Conservation (phyloP, 2,329 filamentous ascomycete genomes). For the Celoporthe dispersa region DNA sequence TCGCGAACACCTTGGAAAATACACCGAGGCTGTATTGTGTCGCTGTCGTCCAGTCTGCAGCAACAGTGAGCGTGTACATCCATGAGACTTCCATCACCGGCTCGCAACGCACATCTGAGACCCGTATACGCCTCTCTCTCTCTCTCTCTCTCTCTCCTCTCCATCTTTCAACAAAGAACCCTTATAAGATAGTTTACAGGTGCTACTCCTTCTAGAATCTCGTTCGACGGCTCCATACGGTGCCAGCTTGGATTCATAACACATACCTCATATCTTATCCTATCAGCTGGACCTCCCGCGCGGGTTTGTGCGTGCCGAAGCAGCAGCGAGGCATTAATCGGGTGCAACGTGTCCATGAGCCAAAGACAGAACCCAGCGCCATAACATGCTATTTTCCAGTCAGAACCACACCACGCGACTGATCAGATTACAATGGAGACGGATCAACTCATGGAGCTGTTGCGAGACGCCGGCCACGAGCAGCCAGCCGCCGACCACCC, state of each 20-base stretch:
- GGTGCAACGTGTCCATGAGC: background rate
- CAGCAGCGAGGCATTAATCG: background rate
- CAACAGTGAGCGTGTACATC: background rate
- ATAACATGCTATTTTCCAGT: slow-evolving; percentile 4
- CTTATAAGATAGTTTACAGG: background rate
- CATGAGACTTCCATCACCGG: background rate
- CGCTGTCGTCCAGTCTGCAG: background rate
- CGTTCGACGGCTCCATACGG: background rate
- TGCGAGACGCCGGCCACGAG: background rate
- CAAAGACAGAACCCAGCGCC: background rate
- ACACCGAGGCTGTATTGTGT: background rate
- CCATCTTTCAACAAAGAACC: background rate
- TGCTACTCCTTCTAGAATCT: background rate
- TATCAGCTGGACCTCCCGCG: background rate
- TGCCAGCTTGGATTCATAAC: background rate
- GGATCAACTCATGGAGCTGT: slow-evolving; percentile 3
- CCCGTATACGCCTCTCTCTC: background rate
- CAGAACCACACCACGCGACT: background rate
- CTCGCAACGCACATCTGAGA: slow-evolving; percentile 2
- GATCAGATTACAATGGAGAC: slow-evolving; percentile 11
- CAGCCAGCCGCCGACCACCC: background rate
- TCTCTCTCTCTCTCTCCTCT: background rate
- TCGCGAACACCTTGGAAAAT: background rate
- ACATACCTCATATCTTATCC: background rate
- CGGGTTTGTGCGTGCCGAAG: background rate